These are phyloP conservation scores for Gentiana straminea DNA, from an alignment of 257 asterid genomes.

Conservation along the genomic window DNA sequence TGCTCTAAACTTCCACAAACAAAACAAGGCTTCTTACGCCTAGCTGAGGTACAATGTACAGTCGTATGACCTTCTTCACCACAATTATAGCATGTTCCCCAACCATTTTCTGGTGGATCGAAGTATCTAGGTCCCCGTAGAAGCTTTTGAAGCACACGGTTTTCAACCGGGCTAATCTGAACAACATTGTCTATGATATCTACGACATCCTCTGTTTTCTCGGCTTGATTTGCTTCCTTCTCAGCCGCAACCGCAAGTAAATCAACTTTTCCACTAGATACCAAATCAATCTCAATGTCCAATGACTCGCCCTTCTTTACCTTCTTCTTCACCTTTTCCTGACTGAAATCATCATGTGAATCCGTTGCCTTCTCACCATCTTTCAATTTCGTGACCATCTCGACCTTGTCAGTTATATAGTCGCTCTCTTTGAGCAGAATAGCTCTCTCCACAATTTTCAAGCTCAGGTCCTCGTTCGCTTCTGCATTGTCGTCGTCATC, in stretches of 20 bases:
- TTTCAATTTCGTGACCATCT: slow-evolving; percentile 23
- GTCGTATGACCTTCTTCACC: slow-evolving; percentile 91
- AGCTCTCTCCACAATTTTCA: slow-evolving; percentile 58
- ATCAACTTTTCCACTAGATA: slow-evolving; percentile 13
- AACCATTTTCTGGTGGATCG: slow-evolving; percentile 84
- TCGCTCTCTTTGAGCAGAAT: slow-evolving; percentile 23
- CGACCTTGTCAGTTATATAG: slow-evolving; percentile 8
- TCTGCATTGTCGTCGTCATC: slow-evolving; percentile 39
- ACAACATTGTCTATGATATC: slow-evolving; percentile 24
- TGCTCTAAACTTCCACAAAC: slow-evolving; percentile 92
- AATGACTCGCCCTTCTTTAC: slow-evolving; percentile 22
- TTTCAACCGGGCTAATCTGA: slow-evolving; percentile 43
- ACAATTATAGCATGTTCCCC: slow-evolving; percentile 94
- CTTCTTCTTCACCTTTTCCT: slow-evolving; percentile 33
- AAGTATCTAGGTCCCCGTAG: slow-evolving; percentile 94
- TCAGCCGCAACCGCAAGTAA: background rate
- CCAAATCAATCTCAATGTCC: slow-evolving; percentile 18
- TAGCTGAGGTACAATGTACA: slow-evolving; percentile 69
- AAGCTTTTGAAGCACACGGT: slow-evolving; percentile 72
- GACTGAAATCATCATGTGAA: slow-evolving; percentile 22
- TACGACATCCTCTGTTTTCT: slow-evolving; percentile 29
- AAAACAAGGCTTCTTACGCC: slow-evolving; percentile 87
- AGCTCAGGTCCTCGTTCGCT: slow-evolving; percentile 79
- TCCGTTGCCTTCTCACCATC: slow-evolving; percentile 20
- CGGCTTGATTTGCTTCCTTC: slow-evolving; percentile 11